Conservation (phyloP, 2,329 filamentous ascomycete genomes). For the Alternaria sp. region DNA sequence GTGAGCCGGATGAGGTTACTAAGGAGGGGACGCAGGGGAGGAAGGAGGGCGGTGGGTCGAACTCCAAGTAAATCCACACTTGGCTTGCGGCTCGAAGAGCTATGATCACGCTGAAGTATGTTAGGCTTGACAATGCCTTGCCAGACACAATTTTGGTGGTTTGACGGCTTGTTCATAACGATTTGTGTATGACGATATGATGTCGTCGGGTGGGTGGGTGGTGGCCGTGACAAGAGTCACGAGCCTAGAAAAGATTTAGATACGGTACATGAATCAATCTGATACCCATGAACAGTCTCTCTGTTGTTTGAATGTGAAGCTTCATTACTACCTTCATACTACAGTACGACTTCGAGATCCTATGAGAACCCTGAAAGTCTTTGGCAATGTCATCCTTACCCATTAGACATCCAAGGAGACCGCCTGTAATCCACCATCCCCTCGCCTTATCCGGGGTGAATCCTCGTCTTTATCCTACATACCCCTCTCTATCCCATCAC, state of each 20-base stretch:
- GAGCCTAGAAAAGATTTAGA: background rate
- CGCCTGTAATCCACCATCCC: background rate
- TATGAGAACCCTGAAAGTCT: background rate
- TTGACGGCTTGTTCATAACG: background rate
- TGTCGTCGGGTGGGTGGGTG: background rate
- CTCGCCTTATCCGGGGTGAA: no score
- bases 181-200: background rate
- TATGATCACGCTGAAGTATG: background rate
- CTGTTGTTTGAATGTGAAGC: background rate
- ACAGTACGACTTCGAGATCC: background rate
- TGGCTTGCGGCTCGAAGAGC: background rate
- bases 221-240: background rate
- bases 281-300: background rate
- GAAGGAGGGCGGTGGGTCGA: slow-evolving; percentile 15
- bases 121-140: background rate
- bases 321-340: background rate
- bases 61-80: background rate
- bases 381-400: background rate
- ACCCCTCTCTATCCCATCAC: background rate
- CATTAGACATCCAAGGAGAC: accelerated
- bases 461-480: background rate
- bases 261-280: background rate
- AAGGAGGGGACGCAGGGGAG: slow-evolving; percentile 23
- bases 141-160: background rate
- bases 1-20: slow-evolving; percentile 27